These are phyloP conservation scores for Ramaria sp. DNA, from an alignment of 768 basidiomycete species.

Conservation along the genomic window DNA sequence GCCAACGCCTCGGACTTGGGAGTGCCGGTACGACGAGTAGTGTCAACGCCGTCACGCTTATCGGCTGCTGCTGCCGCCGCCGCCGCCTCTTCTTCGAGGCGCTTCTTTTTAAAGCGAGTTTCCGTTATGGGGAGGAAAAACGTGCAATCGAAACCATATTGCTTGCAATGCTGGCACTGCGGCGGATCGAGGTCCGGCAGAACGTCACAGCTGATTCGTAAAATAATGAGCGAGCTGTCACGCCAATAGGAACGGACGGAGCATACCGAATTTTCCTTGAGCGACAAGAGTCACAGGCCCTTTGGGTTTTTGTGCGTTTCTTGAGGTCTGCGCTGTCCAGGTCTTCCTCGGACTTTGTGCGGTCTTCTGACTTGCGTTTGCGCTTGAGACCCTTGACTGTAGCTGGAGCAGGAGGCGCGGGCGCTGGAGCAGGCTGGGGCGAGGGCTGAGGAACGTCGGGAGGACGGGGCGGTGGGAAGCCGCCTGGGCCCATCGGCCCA, in stretches of 20 bases:
- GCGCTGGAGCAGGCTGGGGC: conserved; percentile 24
- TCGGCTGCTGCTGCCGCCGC: conserved; percentile 17
- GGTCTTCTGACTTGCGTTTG: conserved; percentile 28
- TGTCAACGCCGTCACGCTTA: conserved; percentile 12
- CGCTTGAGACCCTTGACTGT: conserved; percentile 29
- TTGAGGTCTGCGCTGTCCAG: conserved; percentile 44
- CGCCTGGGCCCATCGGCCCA: not conserved
- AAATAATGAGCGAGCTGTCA: too few relatives aligned
- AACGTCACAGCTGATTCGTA: conserved; percentile 61
- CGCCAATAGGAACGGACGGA: not conserved
- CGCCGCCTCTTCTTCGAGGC: conserved; percentile 57
- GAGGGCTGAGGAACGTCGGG: conserved; percentile 9
- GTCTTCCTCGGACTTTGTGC: conserved; percentile 55
- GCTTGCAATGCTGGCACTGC: conserved; percentile 89
- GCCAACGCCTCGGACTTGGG: conserved; percentile 33
- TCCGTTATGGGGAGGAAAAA: conserved; percentile 98
- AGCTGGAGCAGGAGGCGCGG: conserved; percentile 34
- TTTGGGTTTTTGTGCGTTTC: conserved; percentile 87
- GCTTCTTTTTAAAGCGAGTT: conserved; percentile 97
- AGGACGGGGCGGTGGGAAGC: not conserved
- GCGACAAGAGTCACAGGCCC: conserved; percentile 87
- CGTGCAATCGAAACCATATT: conserved; percentile 88
- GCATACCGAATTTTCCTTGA: conserved; percentile 76
- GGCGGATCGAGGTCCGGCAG: conserved; percentile 68
- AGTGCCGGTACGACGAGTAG: conserved; percentile 27